phyloP scores from a whole-genome alignment of 805 yeast species.

The Kurtzmaniella fragi region DNA sequence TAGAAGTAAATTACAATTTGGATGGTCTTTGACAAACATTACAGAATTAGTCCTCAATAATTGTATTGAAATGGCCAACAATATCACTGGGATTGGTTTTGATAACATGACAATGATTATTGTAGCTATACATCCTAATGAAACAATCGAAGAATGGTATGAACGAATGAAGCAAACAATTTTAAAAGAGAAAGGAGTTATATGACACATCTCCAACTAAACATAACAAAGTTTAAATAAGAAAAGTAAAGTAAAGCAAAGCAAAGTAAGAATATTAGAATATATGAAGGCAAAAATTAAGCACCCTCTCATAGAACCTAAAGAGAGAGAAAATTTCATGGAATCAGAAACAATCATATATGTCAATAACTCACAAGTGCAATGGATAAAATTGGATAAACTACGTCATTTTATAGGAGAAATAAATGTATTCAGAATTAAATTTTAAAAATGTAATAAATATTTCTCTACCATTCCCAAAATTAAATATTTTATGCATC shows the following conservation, averaged over 20 bases:
- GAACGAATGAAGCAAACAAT: constrained; percentile 41
- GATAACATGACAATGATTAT: constrained; percentile 79
- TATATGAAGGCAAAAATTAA: too few species aligned
- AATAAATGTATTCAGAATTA: too few species aligned
- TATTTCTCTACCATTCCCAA: too few species aligned
- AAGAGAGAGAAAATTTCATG: too few species aligned
- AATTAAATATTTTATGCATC: too few species aligned
- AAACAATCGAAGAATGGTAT: constrained; percentile 55
- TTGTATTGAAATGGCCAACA: constrained; percentile 66
- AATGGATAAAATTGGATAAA: too few species aligned
- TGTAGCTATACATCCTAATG: constrained; percentile 51
- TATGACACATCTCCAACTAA: constrained; percentile 2
- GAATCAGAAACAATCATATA: too few species aligned
- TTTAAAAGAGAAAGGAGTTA: constrained; percentile 15
- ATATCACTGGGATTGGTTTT: constrained; percentile 73
- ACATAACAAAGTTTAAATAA: not conserved
- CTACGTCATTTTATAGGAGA: too few species aligned
- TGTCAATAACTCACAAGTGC: too few species aligned
- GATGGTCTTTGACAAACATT: constrained; percentile 55
- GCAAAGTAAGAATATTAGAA: too few species aligned
- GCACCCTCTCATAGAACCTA: too few species aligned
- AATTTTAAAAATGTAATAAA: too few species aligned
- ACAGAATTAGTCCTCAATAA: constrained; percentile 57
- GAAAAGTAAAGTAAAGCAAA: not conserved
- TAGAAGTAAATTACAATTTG: constrained; percentile 53